Evolutionary conservation across 2,329 filamentous ascomycete species (phyloP).

Genomic region (Alternaria novae-zelandiae): DNA sequence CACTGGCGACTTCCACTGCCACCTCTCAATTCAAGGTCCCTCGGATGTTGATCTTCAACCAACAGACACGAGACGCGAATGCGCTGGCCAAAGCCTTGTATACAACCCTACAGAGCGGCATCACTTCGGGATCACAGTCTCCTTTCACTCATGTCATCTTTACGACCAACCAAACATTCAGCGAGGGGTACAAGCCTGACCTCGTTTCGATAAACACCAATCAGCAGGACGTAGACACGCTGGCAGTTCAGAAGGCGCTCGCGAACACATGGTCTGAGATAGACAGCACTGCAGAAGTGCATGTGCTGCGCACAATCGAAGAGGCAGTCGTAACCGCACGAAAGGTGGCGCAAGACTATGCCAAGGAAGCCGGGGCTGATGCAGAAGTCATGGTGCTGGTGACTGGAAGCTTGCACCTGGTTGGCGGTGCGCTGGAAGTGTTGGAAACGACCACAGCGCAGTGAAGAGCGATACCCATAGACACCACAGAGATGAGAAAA

Average conservation of each 20-base stretch:
- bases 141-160: constrained; percentile 79
- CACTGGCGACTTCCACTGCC: constrained; percentile 43
- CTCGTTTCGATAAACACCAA: constrained; percentile 68
- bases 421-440: constrained; percentile 77
- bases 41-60: constrained; percentile 84
- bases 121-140: constrained; percentile 33
- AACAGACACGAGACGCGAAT: constrained; percentile 80
- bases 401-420: constrained; percentile 85
- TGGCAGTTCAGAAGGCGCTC: constrained; percentile 72
- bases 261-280: constrained; percentile 63
- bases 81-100: constrained; percentile 70
- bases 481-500: background rate
- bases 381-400: constrained; percentile 68
- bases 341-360: constrained; percentile 42
- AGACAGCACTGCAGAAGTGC: constrained; percentile 53
- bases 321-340: constrained; percentile 70
- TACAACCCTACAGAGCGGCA: constrained; percentile 55
- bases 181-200: constrained; percentile 67
- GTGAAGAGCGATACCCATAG: constrained; percentile 24
- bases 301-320: constrained; percentile 69
- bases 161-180: constrained; percentile 76
- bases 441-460: constrained; percentile 58
- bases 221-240: constrained; percentile 61
- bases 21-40: constrained; percentile 28
- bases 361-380: constrained; percentile 32